Evolutionary conservation across 139 green algal genomes (phyloP).

Genomic region (Ettlia oleoabundans): DNA sequence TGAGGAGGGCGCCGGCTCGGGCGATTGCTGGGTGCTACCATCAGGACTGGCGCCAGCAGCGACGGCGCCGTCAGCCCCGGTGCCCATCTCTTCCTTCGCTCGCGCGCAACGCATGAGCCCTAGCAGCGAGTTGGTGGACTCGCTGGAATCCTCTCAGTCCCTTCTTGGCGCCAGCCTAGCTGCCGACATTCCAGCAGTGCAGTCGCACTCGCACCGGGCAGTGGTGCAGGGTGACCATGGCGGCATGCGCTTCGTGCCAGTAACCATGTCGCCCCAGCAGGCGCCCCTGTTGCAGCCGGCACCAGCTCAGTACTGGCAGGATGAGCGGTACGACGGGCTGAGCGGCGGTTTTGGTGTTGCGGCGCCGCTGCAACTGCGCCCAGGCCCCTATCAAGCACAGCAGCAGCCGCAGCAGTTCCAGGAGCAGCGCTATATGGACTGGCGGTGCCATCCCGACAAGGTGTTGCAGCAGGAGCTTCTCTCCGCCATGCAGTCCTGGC

Average conservation of each 20-base stretch:
- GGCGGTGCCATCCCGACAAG: too few relatives aligned
- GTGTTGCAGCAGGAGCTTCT: too few relatives aligned
- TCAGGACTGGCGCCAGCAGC: not conserved
- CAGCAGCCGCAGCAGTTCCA: too few relatives aligned
- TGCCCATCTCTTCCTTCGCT: constrained; percentile 3
- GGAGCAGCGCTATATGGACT: too few relatives aligned
- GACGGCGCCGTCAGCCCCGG: not conserved
- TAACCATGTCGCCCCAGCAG: not conserved
- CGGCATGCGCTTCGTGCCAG: constrained; percentile 20
- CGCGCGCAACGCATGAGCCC: not conserved
- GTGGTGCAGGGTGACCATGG: not conserved
- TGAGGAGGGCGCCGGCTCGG: constrained; percentile 2
- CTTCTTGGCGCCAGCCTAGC: constrained; percentile 29
- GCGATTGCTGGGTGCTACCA: not conserved
- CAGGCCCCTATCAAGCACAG: too few relatives aligned
- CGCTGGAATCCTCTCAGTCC: constrained; percentile 38
- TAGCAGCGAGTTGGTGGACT: constrained; percentile 31
- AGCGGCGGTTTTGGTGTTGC: too few relatives aligned
- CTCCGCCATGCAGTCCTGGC: too few relatives aligned
- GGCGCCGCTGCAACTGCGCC: too few relatives aligned
- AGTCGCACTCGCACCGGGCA: not conserved
- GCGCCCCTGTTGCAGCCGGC: not conserved
- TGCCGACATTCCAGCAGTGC: not conserved
- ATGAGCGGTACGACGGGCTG: constrained; percentile 6
- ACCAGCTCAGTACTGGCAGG: not conserved